phyloP scores from a whole-genome alignment of 345 rosid species.

The Rhizophora apiculata region DNA sequence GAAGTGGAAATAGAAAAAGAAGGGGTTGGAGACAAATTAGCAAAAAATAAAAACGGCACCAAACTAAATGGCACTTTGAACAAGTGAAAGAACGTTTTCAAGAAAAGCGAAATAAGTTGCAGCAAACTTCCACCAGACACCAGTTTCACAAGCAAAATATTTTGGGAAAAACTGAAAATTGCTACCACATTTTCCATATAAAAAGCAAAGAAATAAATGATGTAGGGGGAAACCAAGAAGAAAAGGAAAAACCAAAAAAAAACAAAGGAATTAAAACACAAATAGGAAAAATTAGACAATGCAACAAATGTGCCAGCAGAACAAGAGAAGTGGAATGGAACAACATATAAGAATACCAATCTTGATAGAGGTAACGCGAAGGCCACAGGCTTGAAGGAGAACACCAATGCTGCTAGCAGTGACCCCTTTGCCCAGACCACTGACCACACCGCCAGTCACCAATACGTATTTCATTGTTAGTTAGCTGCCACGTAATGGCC shows the following conservation, averaged over 20 bases:
- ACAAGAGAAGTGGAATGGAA: not conserved
- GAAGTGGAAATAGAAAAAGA: not conserved
- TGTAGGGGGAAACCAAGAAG: too few relatives aligned
- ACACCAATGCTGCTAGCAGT: slow-evolving; percentile 33
- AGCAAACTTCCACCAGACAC: not conserved
- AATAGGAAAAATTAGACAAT: not conserved
- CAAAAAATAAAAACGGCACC: not conserved
- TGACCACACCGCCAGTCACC: slow-evolving; percentile 35
- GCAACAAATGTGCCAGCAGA: too few relatives aligned
- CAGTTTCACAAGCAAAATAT: too few relatives aligned
- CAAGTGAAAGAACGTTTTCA: not conserved
- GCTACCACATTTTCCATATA: not conserved
- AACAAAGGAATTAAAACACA: not conserved
- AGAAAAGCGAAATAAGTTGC: not conserved
- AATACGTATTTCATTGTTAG: slow-evolving; percentile 29
- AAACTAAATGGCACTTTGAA: not conserved
- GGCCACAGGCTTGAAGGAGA: slow-evolving; percentile 31
- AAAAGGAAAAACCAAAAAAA: too few relatives aligned
- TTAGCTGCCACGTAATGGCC: too few relatives aligned
- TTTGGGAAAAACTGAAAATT: not conserved
- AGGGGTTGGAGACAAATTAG: not conserved
- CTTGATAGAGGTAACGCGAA: slow-evolving; percentile 33
- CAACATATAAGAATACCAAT: slow-evolving; percentile 9
- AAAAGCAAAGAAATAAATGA: not conserved
- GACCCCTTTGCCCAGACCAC: slow-evolving; percentile 36